Conservation (phyloP, 2,329 filamentous ascomycete genomes). For the Aspergillus texensis region DNA sequence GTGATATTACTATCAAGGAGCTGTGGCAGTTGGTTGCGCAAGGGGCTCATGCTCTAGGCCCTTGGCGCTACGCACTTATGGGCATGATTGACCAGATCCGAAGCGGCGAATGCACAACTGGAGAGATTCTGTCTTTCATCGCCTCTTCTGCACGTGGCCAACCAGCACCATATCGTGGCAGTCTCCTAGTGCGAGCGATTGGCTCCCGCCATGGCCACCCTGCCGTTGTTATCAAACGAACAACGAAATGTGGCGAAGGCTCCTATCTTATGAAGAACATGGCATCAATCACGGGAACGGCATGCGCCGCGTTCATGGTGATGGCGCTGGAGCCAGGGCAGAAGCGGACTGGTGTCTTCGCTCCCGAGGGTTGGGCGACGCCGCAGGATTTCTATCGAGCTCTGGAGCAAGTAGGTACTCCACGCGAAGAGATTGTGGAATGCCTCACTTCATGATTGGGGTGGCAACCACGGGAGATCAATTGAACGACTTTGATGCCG, state of each 20-base stretch:
- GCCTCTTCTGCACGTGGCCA: constrained; percentile 10
- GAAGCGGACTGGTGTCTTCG: background rate
- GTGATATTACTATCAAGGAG: constrained; percentile 18
- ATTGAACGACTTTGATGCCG: too few relatives aligned
- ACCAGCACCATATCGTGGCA: background rate
- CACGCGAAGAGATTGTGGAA: background rate
- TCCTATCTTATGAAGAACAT: background rate
- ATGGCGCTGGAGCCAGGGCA: background rate
- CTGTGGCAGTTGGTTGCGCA: constrained; percentile 11
- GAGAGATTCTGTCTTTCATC: constrained; percentile 15
- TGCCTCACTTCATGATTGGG: too few relatives aligned
- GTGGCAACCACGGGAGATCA: too few relatives aligned
- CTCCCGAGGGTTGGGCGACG: background rate
- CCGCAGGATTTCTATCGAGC: background rate
- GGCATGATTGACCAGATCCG: constrained; percentile 18
- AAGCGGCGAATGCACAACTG: constrained; percentile 15
- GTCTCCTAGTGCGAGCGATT: constrained; percentile 6
- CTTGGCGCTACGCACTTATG: constrained; percentile 15
- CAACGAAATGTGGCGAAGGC: background rate
- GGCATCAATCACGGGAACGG: background rate
- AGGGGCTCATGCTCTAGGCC: constrained; percentile 7
- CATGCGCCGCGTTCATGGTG: background rate
- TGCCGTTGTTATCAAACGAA: constrained; percentile 6
- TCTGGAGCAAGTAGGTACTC: background rate
- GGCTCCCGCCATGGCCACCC: constrained; percentile 8